Conservation (phyloP, 1,284 basidiomycete genomes). For the Stereum hirsutum region DNA sequence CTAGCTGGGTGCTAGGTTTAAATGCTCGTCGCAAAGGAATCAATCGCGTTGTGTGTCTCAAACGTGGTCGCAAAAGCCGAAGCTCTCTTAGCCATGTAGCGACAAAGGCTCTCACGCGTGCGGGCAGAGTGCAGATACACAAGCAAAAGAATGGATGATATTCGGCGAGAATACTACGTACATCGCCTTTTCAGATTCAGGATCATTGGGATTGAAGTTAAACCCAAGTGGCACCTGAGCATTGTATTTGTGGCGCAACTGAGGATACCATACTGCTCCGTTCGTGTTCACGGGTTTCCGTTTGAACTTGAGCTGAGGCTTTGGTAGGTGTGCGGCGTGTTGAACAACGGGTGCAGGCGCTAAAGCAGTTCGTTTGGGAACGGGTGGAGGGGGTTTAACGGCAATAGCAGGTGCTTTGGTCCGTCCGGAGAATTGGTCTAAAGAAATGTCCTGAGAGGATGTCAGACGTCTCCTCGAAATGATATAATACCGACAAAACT, state of each 20-base stretch:
- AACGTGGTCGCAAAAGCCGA: too few species aligned
- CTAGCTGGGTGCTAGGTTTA: too few species aligned
- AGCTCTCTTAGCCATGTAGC: too few species aligned
- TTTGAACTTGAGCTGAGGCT: constrained; percentile 74
- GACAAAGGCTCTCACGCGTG: too few species aligned
- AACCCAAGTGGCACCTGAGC: constrained; percentile 72
- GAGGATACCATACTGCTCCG: constrained; percentile 49
- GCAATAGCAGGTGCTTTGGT: constrained; percentile 57
- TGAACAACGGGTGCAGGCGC: constrained; percentile 49
- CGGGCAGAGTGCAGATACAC: background rate
- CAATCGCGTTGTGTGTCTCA: too few species aligned
- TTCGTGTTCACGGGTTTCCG: constrained; percentile 45
- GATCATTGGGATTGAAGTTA: constrained; percentile 34
- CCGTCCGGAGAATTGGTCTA: constrained; percentile 74
- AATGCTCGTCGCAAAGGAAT: too few species aligned
- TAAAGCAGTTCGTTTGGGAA: constrained; percentile 22
- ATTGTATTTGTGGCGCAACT: constrained; percentile 67
- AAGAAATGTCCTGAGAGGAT: constrained; percentile 59
- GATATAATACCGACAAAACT: constrained; percentile 19
- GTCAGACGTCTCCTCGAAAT: constrained; percentile 3
- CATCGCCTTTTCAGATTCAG: constrained; percentile 19
- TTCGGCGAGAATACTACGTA: constrained; percentile 15
- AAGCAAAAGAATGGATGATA: background rate
- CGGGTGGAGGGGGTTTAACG: constrained; percentile 31
- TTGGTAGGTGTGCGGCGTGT: constrained; percentile 61